Evolutionary conservation across 305 asterid species (phyloP).

Genomic region (Striga hermonthica): DNA sequence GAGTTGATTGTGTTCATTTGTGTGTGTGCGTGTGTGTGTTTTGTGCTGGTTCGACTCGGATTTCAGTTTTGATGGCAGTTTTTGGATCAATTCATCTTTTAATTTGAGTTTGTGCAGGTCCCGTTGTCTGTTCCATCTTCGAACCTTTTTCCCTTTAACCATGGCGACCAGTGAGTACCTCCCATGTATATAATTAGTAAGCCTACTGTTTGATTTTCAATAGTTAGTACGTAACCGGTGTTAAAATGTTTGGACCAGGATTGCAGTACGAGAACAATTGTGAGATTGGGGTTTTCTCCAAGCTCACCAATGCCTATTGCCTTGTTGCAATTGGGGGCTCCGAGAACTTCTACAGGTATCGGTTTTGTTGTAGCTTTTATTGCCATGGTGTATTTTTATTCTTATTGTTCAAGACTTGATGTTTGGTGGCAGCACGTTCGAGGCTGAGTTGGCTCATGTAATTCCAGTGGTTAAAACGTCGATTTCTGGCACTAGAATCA

Average conservation of each 20-base stretch:
- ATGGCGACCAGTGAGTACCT: no score
- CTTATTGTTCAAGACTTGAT: constrained; percentile 15
- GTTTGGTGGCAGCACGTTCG: constrained; percentile 63
- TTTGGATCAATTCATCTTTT: no score
- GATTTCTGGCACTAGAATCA: constrained; percentile 69
- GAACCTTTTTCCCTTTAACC: no score
- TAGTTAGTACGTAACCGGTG: background rate
- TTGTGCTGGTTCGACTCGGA: no score
- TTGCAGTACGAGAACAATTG: constrained; percentile 79
- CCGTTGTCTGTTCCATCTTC: no score
- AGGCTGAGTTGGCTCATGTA: constrained; percentile 66
- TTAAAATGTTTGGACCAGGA: constrained; percentile 42
- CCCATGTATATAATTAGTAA: no score
- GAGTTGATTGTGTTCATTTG: no score
- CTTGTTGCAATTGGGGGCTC: constrained; percentile 91
- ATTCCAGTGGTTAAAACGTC: constrained; percentile 89
- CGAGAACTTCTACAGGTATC: constrained; percentile 84
- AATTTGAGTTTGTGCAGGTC: no score
- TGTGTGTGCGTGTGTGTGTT: no score
- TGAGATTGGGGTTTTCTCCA: constrained; percentile 81
- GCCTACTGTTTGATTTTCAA: no score
- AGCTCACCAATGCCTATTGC: constrained; percentile 92
- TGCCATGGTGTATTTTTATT: background rate
- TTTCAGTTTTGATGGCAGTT: no score
- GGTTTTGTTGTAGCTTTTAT: constrained; percentile 5